phyloP scores from a whole-genome alignment of 1,284 basidiomycete genomes.

The Cutaneotrichosporon cyanovorans region DNA sequence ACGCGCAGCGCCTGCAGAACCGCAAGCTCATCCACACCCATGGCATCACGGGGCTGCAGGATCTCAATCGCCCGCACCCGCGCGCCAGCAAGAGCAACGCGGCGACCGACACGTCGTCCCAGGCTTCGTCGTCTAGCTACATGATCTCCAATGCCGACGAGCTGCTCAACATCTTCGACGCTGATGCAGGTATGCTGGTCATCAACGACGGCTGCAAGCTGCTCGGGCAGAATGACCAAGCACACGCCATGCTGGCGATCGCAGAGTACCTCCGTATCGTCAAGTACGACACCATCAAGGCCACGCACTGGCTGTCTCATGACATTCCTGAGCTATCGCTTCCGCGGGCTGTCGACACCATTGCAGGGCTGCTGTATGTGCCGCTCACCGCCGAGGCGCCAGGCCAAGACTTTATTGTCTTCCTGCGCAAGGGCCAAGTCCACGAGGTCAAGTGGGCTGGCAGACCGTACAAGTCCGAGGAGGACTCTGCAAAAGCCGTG shows the following conservation, averaged over 20 bases:
- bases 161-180: slow-evolving; percentile 71
- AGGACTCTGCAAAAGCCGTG: slow-evolving; percentile 30
- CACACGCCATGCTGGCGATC: slow-evolving; percentile 76
- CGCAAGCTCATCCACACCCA: slow-evolving; percentile 53
- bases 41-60: background rate
- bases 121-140: slow-evolving; percentile 51
- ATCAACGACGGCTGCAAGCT: slow-evolving; percentile 83
- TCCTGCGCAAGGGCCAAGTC: slow-evolving; percentile 69
- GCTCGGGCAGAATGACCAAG: slow-evolving; percentile 60
- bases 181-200: slow-evolving; percentile 74
- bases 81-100: background rate
- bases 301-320: slow-evolving; percentile 59
- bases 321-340: slow-evolving; percentile 72
- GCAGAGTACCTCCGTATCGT: slow-evolving; percentile 77
- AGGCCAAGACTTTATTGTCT: slow-evolving; percentile 68
- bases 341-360: slow-evolving; percentile 60
- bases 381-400: slow-evolving; percentile 57
- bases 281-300: slow-evolving; percentile 58
- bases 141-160: slow-evolving; percentile 83
- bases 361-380: slow-evolving; percentile 72
- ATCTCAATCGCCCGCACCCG: background rate
- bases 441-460: slow-evolving; percentile 71
- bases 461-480: slow-evolving; percentile 56
- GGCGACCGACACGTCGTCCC: background rate
- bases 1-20: slow-evolving; percentile 68